Percentiles rank a stretch among this genome's conserved stretches.
These are phyloP conservation scores for Medicago truncatula DNA, from an alignment of 306 rosid genomes.

Conservation along the genomic window MtrunA17r5.0-ANR NC_053042.1:49192001-49192500, in stretches of 20 bases:
- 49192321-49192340: not conserved
- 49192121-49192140: slow-evolving; percentile 29
- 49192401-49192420: not conserved
- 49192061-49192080: slow-evolving; percentile 17
- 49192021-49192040: not conserved
- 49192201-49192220: not conserved
- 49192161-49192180: not conserved
- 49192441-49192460: too few relatives aligned
- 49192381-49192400: not conserved
- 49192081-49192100: slow-evolving; percentile 30
- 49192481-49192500: too few relatives aligned
- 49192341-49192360: not conserved
- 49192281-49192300: slow-evolving; percentile 44
- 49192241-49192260: slow-evolving; percentile 43
- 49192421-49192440: not conserved
- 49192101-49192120: slow-evolving; percentile 42
- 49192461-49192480: too few relatives aligned
- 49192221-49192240: not conserved
- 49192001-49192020: not conserved
- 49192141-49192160: slow-evolving; percentile 11
- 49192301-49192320: slow-evolving; percentile 27
- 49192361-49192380: not conserved
- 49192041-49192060: slow-evolving; percentile 42
- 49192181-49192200: slow-evolving; percentile 42
- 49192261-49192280: slow-evolving; percentile 6